Conservation (phyloP, 2,329 filamentous ascomycete genomes). For the Gyromitra esculenta region DNA sequence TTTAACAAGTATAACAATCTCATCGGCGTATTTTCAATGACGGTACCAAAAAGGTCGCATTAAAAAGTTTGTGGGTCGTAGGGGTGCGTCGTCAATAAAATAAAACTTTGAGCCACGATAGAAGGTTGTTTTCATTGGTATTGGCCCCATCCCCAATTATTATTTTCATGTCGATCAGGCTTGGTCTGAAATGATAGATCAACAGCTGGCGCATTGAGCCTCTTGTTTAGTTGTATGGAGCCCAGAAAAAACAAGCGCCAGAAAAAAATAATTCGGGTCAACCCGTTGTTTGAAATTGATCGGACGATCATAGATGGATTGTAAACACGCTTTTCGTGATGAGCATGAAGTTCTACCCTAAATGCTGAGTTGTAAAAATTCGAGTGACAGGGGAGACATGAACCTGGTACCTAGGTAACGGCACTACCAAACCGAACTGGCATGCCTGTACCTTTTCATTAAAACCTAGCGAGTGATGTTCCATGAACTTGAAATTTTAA, state of each 20-base stretch:
- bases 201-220: background rate
- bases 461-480: conserved; percentile 20
- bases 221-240: background rate
- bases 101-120: background rate
- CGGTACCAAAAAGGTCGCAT: background rate
- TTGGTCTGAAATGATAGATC: background rate
- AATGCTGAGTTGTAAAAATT: conserved; percentile 4
- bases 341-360: background rate
- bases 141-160: background rate
- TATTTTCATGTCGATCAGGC: background rate
- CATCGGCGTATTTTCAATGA: background rate
- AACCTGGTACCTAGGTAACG: conserved; percentile 10
- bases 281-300: background rate
- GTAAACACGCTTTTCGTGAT: conserved; percentile 1
- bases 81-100: background rate
- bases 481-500: conserved; percentile 13
- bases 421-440: conserved; percentile 9
- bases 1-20: too few species aligned
- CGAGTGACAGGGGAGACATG: background rate
- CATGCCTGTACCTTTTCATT: background rate
- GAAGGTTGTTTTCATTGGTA: background rate
- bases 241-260: background rate
- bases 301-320: background rate
- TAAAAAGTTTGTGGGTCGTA: background rate
- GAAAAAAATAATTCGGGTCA: background rate